Evolutionary conservation across 2,329 filamentous ascomycete species (phyloP), one percentile per base, ranked within the genome.

Genomic region (Beauveria sp.): DNA sequence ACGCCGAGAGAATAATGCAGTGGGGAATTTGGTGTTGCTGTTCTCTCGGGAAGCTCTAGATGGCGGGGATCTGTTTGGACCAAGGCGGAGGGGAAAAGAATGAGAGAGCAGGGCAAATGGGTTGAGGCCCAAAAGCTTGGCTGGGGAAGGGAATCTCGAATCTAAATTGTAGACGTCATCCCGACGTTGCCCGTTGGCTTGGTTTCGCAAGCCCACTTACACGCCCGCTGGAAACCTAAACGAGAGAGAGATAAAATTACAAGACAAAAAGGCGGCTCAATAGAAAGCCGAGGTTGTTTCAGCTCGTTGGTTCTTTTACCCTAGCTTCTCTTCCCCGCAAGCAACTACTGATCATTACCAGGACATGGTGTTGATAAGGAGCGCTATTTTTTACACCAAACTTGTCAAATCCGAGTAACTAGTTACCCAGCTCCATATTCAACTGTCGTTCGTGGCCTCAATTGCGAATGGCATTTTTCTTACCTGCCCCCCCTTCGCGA

Each of bases 141-240:
- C 22, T 40, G 30, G 43, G 34, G 40, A 24, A 24, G n/a, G 26
- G n/a, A 28, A 12, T 34, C 30, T 14, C 10, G 30, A 34, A 34
- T 34, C 6, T 26, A 18, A 34, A 43, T 28, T 58, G 43, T 28
- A 51, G 44, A 43, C 55, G 55, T 58, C 55, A 58, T 58, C 24
- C 55, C 55, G 55, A 51, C 55, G 46, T 50, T 28, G 55, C 55
- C 55, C 46, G 6, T 58, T 58, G 44, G 54, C 43, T 24, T 43
- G 12, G 18, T 40, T 37, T 28, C 5, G 40, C 6, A 47, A 34
- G 53, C 53, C 53, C 53, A 55, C 53, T 55, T 46, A 34, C 41
- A 55, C 40, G 37, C 26, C 22, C 53, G 34, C 30, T 4, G 28
- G 48, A 37, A 52, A 22, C n/a, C 28, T 51, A 26, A 34, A 34